Evolutionary conservation across 345 rosid species (phyloP).

Genomic region (Jatropha curcas): DNA sequence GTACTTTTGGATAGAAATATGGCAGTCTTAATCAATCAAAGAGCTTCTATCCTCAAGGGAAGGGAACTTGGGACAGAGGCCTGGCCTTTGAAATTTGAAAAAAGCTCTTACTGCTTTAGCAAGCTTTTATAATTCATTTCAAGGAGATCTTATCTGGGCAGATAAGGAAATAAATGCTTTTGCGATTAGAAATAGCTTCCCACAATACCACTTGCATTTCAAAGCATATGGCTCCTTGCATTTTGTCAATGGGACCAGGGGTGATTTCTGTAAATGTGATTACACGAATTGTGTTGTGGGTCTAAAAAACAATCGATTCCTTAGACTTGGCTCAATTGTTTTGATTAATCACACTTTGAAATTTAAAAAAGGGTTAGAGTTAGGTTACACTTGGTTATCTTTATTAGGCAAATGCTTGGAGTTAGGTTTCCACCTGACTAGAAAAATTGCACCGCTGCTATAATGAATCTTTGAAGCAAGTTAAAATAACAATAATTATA

Average conservation of each 20-base stretch:
- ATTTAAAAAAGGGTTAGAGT: no score
- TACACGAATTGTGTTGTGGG: background rate
- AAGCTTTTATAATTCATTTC: slow-evolving; percentile 6
- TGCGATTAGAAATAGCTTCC: slow-evolving; percentile 14
- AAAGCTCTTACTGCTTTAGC: slow-evolving; percentile 3
- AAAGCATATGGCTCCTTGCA: slow-evolving; percentile 1
- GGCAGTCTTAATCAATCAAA: slow-evolving; percentile 16
- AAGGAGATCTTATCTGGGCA: slow-evolving; percentile 14
- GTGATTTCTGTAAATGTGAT: background rate
- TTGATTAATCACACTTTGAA: no score
- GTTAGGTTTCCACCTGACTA: slow-evolving; percentile 2
- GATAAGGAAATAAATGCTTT: slow-evolving; percentile 21
- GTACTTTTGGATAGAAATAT: slow-evolving; percentile 13
- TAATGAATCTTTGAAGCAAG: background rate
- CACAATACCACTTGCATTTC: slow-evolving; percentile 22
- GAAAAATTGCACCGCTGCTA: background rate
- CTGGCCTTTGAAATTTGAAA: slow-evolving; percentile 4
- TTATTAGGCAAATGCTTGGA: slow-evolving; percentile 9
- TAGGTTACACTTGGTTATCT: background rate
- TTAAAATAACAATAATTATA: no score
- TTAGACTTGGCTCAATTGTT: no score
- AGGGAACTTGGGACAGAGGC: background rate
- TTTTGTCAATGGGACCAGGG: background rate
- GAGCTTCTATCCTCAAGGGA: slow-evolving; percentile 24
- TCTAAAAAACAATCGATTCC: no score